Evolutionary conservation across 768 basidiomycete species (phyloP).

Genomic region (Tulasnella sp.): DNA sequence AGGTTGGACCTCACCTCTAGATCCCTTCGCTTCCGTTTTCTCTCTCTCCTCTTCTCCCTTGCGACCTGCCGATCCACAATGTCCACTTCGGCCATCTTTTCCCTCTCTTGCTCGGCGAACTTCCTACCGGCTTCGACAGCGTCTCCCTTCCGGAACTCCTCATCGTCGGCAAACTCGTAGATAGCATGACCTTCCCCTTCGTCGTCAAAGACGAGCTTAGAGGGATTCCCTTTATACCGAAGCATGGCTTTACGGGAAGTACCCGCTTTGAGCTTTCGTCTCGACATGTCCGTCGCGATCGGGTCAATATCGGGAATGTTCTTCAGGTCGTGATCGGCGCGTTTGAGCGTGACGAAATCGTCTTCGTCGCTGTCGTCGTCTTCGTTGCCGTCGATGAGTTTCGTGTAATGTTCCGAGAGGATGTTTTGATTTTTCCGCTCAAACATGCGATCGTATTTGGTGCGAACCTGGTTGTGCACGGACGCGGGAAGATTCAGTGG

Average conservation of each 20-base stretch:
- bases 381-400: slow-evolving; percentile 60
- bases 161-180: slow-evolving; percentile 70
- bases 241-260: slow-evolving; percentile 60
- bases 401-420: slow-evolving; percentile 79
- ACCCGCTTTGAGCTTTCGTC: slow-evolving; percentile 70
- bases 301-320: slow-evolving; percentile 27
- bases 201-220: slow-evolving; percentile 85
- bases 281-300: slow-evolving; percentile 42
- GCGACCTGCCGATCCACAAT: slow-evolving; percentile 70
- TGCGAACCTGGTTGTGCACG: slow-evolving; percentile 25
- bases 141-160: slow-evolving; percentile 47
- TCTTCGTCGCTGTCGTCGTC: slow-evolving; percentile 33
- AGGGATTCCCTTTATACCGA: slow-evolving; percentile 45
- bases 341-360: slow-evolving; percentile 90
- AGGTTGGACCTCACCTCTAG: slow-evolving; percentile 48
- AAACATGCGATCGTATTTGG: slow-evolving; percentile 98
- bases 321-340: slow-evolving; percentile 70
- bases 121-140: slow-evolving; percentile 52
- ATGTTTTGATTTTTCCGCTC: slow-evolving; percentile 90
- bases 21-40: slow-evolving; percentile 86
- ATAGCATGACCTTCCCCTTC: slow-evolving; percentile 68
- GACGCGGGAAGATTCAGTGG: not conserved
- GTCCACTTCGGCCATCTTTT: slow-evolving; percentile 59
- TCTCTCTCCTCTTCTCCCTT: slow-evolving; percentile 79
- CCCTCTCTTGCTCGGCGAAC: slow-evolving; percentile 65